These are phyloP conservation scores for Sungouiella blattae DNA, from an alignment of 805 yeast genomes.

Conservation along the genomic window DNA sequence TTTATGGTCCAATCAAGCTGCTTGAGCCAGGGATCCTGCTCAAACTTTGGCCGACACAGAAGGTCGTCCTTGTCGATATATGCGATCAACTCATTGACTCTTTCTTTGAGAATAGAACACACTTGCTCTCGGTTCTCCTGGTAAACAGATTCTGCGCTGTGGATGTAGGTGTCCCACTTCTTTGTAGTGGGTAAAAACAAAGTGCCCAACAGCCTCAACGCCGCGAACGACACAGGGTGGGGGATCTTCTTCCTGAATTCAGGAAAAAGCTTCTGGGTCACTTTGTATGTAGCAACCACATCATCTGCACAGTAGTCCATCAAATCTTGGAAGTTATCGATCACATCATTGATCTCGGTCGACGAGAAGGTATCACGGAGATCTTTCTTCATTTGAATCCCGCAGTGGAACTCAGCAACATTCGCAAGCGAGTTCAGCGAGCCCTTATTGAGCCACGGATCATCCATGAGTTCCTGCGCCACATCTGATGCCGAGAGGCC, in stretches of 20 bases:
- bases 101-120: constrained; percentile 50
- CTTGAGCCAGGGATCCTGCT: constrained; percentile 80
- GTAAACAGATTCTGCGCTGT: constrained; percentile 63
- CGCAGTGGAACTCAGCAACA: constrained; percentile 78
- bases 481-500: constrained; percentile 20
- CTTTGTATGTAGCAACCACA: constrained; percentile 69
- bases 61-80: constrained; percentile 26
- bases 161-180: constrained; percentile 72
- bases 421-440: constrained; percentile 76
- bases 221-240: constrained; percentile 93
- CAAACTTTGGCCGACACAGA: constrained; percentile 25
- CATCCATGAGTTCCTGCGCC: constrained; percentile 41
- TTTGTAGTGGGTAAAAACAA: constrained; percentile 74
- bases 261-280: constrained; percentile 68
- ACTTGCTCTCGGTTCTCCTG: constrained; percentile 56
- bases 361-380: constrained; percentile 63
- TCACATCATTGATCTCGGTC: constrained; percentile 50
- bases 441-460: constrained; percentile 83
- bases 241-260: constrained; percentile 66
- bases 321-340: constrained; percentile 54
- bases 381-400: constrained; percentile 60
- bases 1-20: constrained; percentile 85
- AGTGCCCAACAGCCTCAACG: constrained; percentile 68
- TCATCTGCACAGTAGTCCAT: constrained; percentile 84
- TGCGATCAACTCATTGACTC: constrained; percentile 59